phyloP scores from a whole-genome alignment of 495 filamentous ascomycete species.

The Pseudoneurospora amorphoporcata region DNA sequence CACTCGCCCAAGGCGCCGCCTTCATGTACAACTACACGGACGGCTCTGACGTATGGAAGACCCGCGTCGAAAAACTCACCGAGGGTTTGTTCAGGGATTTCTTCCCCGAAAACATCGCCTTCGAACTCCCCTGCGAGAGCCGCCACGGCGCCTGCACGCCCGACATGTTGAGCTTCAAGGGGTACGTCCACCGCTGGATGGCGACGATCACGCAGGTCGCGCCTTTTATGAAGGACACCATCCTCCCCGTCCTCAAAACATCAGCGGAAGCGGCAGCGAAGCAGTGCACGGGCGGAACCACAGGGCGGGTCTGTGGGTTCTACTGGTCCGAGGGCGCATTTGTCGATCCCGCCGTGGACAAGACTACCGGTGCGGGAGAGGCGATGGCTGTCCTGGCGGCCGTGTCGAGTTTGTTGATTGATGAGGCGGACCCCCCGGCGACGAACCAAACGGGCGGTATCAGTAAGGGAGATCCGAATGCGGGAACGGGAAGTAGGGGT shows the following conservation, averaged over 20 bases:
- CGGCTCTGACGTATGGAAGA: constrained; percentile 37
- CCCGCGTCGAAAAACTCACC: constrained; percentile 49
- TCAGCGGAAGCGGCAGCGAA: constrained; percentile 56
- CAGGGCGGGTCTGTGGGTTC: constrained; percentile 52
- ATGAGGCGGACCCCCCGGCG: constrained; percentile 9
- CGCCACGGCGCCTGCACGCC: constrained; percentile 50
- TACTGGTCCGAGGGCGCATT: constrained; percentile 27
- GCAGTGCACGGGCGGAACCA: constrained; percentile 52
- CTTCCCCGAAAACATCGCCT: constrained; percentile 46
- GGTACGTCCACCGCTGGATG: constrained; percentile 71
- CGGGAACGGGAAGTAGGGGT: constrained; percentile 3
- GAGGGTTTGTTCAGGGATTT: constrained; percentile 49
- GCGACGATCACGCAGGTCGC: constrained; percentile 59
- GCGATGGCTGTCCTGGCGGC: constrained; percentile 58
- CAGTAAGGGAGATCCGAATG: constrained; percentile 15
- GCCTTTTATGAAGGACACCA: constrained; percentile 47
- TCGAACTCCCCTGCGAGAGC: constrained; percentile 59
- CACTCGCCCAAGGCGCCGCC: constrained; percentile 62
- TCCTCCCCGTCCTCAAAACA: constrained; percentile 51
- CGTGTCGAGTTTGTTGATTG: constrained; percentile 43
- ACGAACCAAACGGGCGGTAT: constrained; percentile 19
- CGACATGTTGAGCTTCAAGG: constrained; percentile 76
- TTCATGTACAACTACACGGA: constrained; percentile 59
- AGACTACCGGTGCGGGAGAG: constrained; percentile 50
- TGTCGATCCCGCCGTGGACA: constrained; percentile 65